Base-by-base conservation (phyloP, 495 filamentous ascomycete genomes). In the Paragyromitra xinjiangensis region DNA sequence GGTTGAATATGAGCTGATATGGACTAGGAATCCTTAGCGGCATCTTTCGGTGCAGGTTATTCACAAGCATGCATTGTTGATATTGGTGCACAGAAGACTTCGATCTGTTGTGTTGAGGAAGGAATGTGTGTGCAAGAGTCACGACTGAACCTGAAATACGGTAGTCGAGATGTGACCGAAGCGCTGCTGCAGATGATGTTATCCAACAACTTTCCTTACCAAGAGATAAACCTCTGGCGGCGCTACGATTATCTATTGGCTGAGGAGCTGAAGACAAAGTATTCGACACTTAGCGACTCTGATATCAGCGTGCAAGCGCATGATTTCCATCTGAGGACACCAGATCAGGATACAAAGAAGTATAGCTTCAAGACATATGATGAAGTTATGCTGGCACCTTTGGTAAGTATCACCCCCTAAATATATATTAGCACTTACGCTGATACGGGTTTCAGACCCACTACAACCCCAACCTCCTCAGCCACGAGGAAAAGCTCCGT, bases 141-240 rank as follows among this genome's bases (percentile, higher is more conserved):
- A 5, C 87, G 91, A 1, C 56, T 99, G 75, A 99, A 98, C 81
- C 86, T 98, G 62, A 98, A 98, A 83, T 97, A 91, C 78, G 95
- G 95, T 61, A 96, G 95, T 1, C 88, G 87, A 63, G 95, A 99
- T 84, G 92, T 98, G 53, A 98, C 96, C 2, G 94, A 97, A 81
- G 92, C 93, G 0, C 96, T 99, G 78, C 87, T 97, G 79, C 95
- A 94, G 83, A 97, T 98, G 94, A 93, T 98, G 93, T 88, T 99
- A 24, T 92, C 92, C 81, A 93, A 97, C 82, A 89, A 94, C 75
- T 97, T 99, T 81, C 94, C 95, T 7, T 99, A 99, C 81, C 86
- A 89, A 40, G 95, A 97, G 16, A 96, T 98, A 83, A 95, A 98
- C 82, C 87, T 99, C 9, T 90, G 90, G 84, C 90, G 94, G 29